A percentile compares a stretch with the other conserved stretches of the same genome.
Evolutionary conservation across 1,284 basidiomycete species (phyloP).

Genomic region (Pterulicium gracile): DNA sequence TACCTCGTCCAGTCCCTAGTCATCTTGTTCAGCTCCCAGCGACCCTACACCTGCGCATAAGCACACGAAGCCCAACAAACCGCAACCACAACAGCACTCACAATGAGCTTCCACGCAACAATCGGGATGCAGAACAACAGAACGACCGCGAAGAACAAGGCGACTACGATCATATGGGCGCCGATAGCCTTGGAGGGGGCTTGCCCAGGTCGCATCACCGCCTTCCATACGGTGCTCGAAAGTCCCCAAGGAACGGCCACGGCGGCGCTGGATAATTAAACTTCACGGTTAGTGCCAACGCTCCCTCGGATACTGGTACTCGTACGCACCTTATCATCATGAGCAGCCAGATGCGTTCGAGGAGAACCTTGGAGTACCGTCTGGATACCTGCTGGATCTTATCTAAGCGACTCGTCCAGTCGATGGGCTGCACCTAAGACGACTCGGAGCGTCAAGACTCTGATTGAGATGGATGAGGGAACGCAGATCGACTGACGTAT

Average conservation of each 20-base stretch:
- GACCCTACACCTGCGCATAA: constrained; percentile 31
- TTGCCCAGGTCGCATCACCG: constrained; percentile 7
- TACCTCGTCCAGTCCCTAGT: constrained; percentile 30
- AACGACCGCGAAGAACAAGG: constrained; percentile 25
- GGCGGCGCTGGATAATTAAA: constrained; percentile 6
- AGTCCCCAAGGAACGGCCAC: background rate
- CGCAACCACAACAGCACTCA: constrained; percentile 15
- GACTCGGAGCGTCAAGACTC: background rate
- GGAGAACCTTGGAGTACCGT: constrained; percentile 31
- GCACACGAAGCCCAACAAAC: background rate
- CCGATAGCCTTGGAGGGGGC: constrained; percentile 15
- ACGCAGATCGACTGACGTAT: constrained; percentile 14
- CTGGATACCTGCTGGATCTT: constrained; percentile 26
- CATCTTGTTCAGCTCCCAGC: constrained; percentile 26
- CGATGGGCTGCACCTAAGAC: constrained; percentile 31
- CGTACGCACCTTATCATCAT: constrained; percentile 28
- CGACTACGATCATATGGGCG: constrained; percentile 28
- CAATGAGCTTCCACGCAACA: constrained; percentile 36
- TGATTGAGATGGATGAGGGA: background rate
- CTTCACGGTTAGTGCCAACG: constrained; percentile 6
- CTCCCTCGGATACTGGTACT: background rate
- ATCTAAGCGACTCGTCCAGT: constrained; percentile 33
- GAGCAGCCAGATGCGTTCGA: constrained; percentile 34
- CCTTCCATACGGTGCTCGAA: background rate
- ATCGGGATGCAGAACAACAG: constrained; percentile 33